These are phyloP conservation scores for Pouteria glomerata DNA, from an alignment of 148 eudicot species.

Conservation along the genomic window DNA sequence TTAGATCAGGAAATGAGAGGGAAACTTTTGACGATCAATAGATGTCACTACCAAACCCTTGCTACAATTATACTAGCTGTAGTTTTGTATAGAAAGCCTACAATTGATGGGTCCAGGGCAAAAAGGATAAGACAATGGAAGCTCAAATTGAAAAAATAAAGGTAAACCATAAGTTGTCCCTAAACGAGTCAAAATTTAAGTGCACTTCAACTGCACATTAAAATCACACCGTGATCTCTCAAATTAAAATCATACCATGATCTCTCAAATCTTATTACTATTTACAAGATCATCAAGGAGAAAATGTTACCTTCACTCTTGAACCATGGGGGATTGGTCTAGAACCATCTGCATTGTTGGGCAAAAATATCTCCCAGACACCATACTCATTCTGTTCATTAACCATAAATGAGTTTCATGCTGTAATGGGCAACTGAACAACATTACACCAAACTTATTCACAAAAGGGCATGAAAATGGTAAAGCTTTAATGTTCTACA, in stretches of 20 bases:
- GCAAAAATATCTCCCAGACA: constrained; percentile 96
- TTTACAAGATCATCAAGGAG: background rate
- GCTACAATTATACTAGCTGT: background rate
- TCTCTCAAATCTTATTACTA: background rate
- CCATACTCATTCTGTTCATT: constrained; percentile 86
- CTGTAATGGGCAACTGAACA: background rate
- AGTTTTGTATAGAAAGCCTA: background rate
- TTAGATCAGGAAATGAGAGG: background rate
- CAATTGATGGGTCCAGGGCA: background rate
- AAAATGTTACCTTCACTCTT: constrained; percentile 74
- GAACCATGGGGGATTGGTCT: constrained; percentile 97
- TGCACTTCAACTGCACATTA: no score
- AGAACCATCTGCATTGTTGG: constrained; percentile 94
- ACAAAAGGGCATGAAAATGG: background rate
- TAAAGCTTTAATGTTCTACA: background rate
- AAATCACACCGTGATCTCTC: no score
- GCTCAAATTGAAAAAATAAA: no score
- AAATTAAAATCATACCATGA: background rate
- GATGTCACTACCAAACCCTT: background rate
- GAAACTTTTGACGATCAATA: background rate
- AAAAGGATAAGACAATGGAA: no score
- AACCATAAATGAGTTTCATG: constrained; percentile 10
- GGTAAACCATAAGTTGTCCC: no score
- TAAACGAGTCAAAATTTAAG: no score
- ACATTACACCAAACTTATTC: background rate